phyloP scores from a whole-genome alignment of 495 filamentous ascomycete species.

The Neurospora sp. region DNA sequence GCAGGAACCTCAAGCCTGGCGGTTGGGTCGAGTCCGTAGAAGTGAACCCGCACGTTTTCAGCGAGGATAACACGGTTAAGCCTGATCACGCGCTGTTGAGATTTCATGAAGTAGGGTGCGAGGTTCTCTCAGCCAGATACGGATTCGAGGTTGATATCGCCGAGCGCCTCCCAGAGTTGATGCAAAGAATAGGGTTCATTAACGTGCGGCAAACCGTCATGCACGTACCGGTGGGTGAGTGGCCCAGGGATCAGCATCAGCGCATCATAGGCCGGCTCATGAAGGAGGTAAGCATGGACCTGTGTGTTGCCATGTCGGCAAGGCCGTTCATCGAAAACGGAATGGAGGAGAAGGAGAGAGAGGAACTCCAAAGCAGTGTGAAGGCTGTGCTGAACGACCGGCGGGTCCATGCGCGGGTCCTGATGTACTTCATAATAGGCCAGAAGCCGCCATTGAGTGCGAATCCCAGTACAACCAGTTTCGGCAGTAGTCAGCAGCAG shows the following conservation, averaged over 20 bases:
- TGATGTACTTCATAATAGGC: constrained; percentile 33
- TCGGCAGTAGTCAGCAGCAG: not conserved
- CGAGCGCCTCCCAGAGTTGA: constrained; percentile 27
- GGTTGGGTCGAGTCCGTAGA: constrained; percentile 55
- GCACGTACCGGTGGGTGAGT: constrained; percentile 52
- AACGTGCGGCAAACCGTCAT: constrained; percentile 42
- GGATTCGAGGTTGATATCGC: constrained; percentile 34
- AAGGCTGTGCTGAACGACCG: constrained; percentile 20
- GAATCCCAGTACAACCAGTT: not conserved
- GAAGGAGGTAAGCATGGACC: constrained; percentile 43
- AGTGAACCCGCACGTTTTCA: constrained; percentile 37
- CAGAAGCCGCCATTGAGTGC: constrained; percentile 26
- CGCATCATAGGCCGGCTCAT: constrained; percentile 47
- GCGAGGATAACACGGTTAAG: constrained; percentile 42
- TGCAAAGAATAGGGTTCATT: constrained; percentile 39
- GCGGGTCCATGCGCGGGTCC: constrained; percentile 32
- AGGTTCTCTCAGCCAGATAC: constrained; percentile 25
- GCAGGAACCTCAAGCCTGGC: constrained; percentile 49
- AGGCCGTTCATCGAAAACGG: constrained; percentile 44
- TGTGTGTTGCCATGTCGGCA: constrained; percentile 43
- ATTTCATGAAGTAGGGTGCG: constrained; percentile 26
- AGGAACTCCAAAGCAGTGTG: constrained; percentile 19
- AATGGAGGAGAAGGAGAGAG: constrained; percentile 28
- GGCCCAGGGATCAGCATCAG: constrained; percentile 46
- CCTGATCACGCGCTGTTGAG: constrained; percentile 33